These are phyloP conservation scores for Scenedesmus sp. DNA, from an alignment of 163 green algal genomes.

Conservation along the genomic window DNA sequence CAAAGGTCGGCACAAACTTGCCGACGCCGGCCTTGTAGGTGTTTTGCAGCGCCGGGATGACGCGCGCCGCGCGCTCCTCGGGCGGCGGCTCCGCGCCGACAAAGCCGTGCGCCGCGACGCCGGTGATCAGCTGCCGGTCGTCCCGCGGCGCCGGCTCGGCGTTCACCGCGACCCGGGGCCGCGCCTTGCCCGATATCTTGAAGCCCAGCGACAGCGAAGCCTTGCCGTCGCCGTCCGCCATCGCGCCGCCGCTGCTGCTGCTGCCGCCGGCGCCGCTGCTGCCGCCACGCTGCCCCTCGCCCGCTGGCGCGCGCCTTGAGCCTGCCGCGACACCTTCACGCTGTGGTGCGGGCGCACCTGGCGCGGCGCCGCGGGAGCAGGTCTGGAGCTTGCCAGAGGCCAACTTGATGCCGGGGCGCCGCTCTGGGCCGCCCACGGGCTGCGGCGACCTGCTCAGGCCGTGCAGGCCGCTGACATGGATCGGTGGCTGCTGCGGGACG, in stretches of 20 bases:
- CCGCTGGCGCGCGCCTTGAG: no score
- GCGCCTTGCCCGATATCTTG: conserved; percentile 44
- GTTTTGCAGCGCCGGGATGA: conserved; percentile 76
- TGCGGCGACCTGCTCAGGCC: no score
- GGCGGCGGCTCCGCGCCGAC: conserved; percentile 25
- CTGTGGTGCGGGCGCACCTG: background rate
- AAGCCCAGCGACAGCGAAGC: conserved; percentile 1
- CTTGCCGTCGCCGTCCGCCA: no score
- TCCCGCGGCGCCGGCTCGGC: conserved; percentile 13
- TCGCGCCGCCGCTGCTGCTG: background rate
- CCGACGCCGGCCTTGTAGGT: conserved; percentile 65
- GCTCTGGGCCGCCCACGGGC: no score
- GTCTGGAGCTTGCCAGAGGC: no score
- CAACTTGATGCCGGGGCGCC: no score
- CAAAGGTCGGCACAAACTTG: conserved; percentile 65
- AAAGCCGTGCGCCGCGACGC: no score
- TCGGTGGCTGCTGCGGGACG: no score
- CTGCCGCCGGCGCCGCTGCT: conserved; percentile 2
- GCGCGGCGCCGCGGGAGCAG: no score
- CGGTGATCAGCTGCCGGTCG: conserved; percentile 51
- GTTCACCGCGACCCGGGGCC: conserved; percentile 59
- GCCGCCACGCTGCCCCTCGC: no score
- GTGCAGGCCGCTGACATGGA: no score
- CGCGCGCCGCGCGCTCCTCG: conserved; percentile 27
- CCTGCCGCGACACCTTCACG: background rate